Conservation (phyloP, 371 early-diverging fungal species). For the Conidiobolus incongruus region DNA sequence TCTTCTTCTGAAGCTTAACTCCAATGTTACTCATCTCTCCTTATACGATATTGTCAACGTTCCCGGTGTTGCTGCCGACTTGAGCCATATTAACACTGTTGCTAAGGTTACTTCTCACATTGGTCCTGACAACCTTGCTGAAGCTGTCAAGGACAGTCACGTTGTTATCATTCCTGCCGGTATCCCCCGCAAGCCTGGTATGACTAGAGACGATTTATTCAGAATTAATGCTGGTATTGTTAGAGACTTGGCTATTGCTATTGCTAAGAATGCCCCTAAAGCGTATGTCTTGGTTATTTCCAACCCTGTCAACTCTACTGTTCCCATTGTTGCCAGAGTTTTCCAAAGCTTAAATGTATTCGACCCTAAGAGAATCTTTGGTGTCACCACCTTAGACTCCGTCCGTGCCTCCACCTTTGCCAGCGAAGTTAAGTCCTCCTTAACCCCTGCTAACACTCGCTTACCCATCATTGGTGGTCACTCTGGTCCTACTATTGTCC, state of each 20-base stretch:
- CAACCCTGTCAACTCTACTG: conserved; percentile 86
- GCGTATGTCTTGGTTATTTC: conserved; percentile 65
- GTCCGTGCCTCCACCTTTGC: conserved; percentile 76
- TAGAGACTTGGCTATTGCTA: conserved; percentile 45
- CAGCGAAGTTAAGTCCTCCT: conserved; percentile 13
- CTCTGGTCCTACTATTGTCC: conserved; percentile 75
- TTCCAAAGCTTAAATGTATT: conserved; percentile 55
- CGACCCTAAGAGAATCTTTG: conserved; percentile 59
- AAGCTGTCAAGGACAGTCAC: conserved; percentile 41
- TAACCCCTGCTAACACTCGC: conserved; percentile 19
- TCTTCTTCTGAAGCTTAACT: conserved; percentile 63
- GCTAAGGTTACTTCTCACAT: conserved; percentile 30
- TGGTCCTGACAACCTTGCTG: conserved; percentile 22
- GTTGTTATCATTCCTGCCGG: conserved; percentile 89
- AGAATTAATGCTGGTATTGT: conserved; percentile 75
- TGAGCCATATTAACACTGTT: conserved; percentile 47
- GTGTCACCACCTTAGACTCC: conserved; percentile 76
- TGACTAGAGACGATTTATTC: conserved; percentile 79
- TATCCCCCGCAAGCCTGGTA: conserved; percentile 77
- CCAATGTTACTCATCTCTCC: conserved; percentile 29
- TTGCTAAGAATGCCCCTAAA: conserved; percentile 50
- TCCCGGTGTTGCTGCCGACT: conserved; percentile 52
- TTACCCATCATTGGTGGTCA: conserved; percentile 84
- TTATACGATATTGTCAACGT: conserved; percentile 56
- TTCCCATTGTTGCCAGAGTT: conserved; percentile 66